Evolutionary conservation across 2,329 filamentous ascomycete genomes (phyloP).

Genomic region (Sarocladium brachiariae): DNA sequence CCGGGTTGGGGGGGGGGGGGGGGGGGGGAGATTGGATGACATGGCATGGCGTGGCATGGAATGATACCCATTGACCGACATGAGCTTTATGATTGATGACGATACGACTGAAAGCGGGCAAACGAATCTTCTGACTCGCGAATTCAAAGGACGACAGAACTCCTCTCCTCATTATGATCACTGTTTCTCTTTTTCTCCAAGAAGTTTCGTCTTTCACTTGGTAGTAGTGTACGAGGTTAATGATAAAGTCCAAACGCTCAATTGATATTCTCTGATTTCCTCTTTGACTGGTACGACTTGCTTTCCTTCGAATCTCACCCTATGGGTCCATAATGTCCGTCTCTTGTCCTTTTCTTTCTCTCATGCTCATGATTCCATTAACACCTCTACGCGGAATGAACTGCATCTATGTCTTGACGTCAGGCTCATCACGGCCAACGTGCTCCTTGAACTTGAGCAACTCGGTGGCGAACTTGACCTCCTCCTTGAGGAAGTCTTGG

Average conservation of each 20-base stretch:
- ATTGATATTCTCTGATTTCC: background rate
- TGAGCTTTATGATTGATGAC: background rate
- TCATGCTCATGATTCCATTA: too few species aligned
- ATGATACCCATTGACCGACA: background rate
- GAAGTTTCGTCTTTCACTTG: background rate
- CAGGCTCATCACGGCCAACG: constrained; percentile 84
- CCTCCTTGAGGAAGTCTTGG: constrained; percentile 88
- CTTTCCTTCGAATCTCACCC: background rate
- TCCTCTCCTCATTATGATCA: background rate
- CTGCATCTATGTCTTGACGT: constrained; percentile 85
- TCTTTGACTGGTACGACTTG: background rate
- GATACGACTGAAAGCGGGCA: constrained; percentile 1
- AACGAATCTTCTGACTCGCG: background rate
- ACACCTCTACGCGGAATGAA: background rate
- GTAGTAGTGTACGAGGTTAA: background rate
- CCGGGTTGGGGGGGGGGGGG: too few species aligned
- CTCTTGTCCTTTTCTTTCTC: constrained; percentile 3
- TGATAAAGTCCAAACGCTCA: constrained; percentile 7
- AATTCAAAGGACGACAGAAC: background rate
- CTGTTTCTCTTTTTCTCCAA: background rate
- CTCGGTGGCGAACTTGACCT: constrained; percentile 76
- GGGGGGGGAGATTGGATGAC: too few species aligned
- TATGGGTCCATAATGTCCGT: background rate
- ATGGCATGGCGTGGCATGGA: too few species aligned
- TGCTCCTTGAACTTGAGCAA: constrained; percentile 91